phyloP scores from a whole-genome alignment of 2,329 filamentous ascomycete genomes.

The Boeremia exigua region DNA sequence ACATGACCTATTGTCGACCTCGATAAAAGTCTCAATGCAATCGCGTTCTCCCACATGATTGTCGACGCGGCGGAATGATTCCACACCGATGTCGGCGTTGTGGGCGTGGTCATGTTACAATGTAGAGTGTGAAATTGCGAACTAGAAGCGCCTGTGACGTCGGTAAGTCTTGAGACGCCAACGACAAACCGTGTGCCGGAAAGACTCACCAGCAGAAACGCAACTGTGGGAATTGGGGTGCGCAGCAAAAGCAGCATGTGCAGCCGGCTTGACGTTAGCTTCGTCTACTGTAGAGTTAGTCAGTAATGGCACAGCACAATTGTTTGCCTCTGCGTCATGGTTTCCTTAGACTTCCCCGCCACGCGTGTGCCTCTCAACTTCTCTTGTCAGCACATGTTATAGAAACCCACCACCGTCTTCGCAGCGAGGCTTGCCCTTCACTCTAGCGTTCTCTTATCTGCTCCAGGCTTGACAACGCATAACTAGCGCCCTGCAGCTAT shows the following conservation, averaged over 20 bases:
- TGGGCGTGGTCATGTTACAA: neutral
- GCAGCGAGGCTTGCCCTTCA: neutral
- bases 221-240: neutral
- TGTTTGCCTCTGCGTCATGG: slow-evolving; percentile 23
- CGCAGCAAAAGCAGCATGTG: slow-evolving; percentile 1
- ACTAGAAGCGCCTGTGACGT: slow-evolving; percentile 8
- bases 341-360: slow-evolving; percentile 19
- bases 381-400: neutral
- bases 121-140: neutral
- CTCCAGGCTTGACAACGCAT: slow-evolving; percentile 10
- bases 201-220: neutral
- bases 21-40: neutral
- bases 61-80: neutral
- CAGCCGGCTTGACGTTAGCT: slow-evolving; percentile 13
- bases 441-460: slow-evolving; percentile 2
- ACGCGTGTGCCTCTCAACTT: slow-evolving; percentile 4
- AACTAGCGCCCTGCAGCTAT: slow-evolving; percentile 10
- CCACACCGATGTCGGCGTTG: slow-evolving; percentile 8
- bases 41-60: no score
- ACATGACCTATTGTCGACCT: neutral
- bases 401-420: slow-evolving; percentile 3
- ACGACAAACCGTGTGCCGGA: neutral
- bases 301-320: slow-evolving; percentile 13
- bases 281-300: slow-evolving; percentile 12
- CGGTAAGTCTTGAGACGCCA: neutral